Percentiles rank a stretch among this genome's conserved stretches.
Evolutionary conservation across 441 rosid genomes (phyloP).

Genomic region (Gossypium laxum): DNA sequence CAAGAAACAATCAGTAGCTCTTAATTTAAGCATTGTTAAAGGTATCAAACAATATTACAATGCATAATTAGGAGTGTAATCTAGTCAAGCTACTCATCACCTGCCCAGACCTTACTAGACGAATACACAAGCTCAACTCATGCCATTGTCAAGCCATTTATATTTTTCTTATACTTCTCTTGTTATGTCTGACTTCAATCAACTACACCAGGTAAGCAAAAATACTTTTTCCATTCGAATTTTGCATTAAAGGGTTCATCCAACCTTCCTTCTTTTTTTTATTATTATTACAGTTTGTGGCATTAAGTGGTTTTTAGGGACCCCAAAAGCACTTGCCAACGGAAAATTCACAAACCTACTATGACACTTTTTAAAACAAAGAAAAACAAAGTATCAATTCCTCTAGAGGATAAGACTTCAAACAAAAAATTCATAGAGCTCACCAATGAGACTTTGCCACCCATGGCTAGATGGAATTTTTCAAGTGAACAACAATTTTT

Average conservation of each 20-base stretch:
- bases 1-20: neutral
- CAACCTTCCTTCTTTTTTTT: neutral
- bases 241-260: neutral
- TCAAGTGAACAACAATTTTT: neutral
- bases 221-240: neutral
- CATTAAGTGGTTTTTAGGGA: neutral
- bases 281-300: neutral
- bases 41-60: neutral
- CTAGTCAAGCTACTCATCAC: neutral
- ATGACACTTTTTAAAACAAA: neutral
- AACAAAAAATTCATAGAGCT: neutral
- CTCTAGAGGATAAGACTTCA: neutral
- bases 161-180: neutral
- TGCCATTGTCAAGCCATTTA: neutral
- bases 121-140: too few species aligned
- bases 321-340: neutral
- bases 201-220: neutral
- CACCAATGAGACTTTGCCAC: neutral
- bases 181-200: neutral
- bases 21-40: neutral
- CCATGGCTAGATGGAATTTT: neutral
- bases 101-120: too few species aligned
- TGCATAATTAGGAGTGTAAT: neutral
- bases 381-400: neutral
- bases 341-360: neutral